Conservation (phyloP, 73 alveolate species). For the Paramecium biaurelia region DNA sequence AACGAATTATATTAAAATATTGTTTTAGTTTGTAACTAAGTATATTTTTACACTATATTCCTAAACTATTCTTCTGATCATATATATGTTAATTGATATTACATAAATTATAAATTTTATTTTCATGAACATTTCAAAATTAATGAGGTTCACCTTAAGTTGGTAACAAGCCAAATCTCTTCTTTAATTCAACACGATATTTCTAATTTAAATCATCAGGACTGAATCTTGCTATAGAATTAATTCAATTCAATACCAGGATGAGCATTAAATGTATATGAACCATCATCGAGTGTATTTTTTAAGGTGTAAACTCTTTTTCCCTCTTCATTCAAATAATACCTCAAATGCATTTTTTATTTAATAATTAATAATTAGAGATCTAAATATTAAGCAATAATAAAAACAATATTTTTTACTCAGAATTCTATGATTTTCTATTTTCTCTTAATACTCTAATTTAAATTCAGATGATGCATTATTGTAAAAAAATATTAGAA, state of each 20-base stretch:
- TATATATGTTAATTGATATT: not conserved
- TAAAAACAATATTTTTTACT: not conserved
- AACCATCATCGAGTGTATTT: constrained; percentile 31
- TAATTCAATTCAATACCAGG: not conserved
- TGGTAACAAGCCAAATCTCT: not conserved
- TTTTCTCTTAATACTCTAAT: not conserved
- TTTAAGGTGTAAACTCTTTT: constrained; percentile 35
- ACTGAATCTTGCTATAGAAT: not conserved
- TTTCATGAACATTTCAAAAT: not conserved
- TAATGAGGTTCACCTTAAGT: constrained; percentile 18
- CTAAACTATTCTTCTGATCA: not conserved
- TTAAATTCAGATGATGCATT: not conserved
- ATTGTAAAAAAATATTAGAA: not conserved
- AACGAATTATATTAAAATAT: not conserved
- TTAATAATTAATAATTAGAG: not conserved
- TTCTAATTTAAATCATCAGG: not conserved
- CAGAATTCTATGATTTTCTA: not conserved
- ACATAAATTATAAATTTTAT: not conserved
- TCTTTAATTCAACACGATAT: not conserved
- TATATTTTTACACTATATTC: not conserved
- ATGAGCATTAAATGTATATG: constrained; percentile 48
- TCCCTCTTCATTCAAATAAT: constrained; percentile 42
- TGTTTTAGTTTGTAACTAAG: not conserved
- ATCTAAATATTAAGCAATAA: not conserved
- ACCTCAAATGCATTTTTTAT: constrained; percentile 34